Conservation (phyloP, 768 basidiomycete genomes). For the Leucosporidium yakuticum region DNA sequence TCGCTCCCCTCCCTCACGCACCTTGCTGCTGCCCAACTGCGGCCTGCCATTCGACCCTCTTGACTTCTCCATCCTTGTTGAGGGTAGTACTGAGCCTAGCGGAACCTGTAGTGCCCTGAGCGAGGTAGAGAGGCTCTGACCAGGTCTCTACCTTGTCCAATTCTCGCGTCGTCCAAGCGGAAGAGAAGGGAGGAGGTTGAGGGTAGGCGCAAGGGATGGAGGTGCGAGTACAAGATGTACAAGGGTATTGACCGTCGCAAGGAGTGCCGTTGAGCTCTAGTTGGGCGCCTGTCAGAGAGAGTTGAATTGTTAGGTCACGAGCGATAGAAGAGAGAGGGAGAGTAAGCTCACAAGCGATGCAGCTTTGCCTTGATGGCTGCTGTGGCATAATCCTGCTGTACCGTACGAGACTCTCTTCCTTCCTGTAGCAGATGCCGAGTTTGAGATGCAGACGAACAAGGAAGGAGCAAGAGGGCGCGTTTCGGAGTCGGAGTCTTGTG, state of each 20-base stretch:
- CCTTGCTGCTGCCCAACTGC: slow-evolving; percentile 1
- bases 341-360: neutral
- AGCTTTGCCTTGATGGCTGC: neutral
- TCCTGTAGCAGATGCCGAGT: too few species aligned
- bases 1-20: neutral
- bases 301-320: neutral
- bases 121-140: slow-evolving; percentile 9
- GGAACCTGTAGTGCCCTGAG: neutral
- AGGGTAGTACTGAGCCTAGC: neutral
- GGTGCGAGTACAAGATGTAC: neutral
- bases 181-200: neutral
- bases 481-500: too few species aligned
- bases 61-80: slow-evolving; percentile 3
- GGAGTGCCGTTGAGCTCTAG: neutral
- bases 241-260: slow-evolving; percentile 10
- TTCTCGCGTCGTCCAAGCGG: slow-evolving; percentile 7
- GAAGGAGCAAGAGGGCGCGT: too few species aligned
- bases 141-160: slow-evolving; percentile 4
- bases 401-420: too few species aligned
- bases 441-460: too few species aligned
- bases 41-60: slow-evolving; percentile 7
- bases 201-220: neutral
- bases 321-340: neutral
- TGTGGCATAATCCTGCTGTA: too few species aligned
- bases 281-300: neutral